Conservation (phyloP, 1,284 basidiomycete genomes). For the Trametes pubescens region DNA sequence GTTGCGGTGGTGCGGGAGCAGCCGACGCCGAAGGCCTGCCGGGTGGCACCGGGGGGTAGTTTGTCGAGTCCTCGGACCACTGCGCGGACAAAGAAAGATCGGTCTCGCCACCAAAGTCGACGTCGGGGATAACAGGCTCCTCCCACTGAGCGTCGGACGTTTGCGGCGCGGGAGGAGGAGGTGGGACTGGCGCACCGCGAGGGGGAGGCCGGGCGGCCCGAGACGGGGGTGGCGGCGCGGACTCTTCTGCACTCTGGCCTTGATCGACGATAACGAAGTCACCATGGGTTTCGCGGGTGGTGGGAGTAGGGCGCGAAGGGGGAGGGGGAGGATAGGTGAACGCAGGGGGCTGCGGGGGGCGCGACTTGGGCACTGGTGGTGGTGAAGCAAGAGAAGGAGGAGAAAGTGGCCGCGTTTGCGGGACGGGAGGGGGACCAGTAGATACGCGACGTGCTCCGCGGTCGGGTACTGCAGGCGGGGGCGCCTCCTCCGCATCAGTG, state of each 20-base stretch:
- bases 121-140: slow-evolving; percentile 38
- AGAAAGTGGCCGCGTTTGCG: slow-evolving; percentile 28
- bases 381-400: slow-evolving; percentile 27
- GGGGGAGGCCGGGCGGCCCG: slow-evolving; percentile 48
- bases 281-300: slow-evolving; percentile 50
- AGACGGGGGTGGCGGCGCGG: slow-evolving; percentile 55
- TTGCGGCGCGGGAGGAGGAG: slow-evolving; percentile 37
- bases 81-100: slow-evolving; percentile 49
- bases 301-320: slow-evolving; percentile 44
- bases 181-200: slow-evolving; percentile 44
- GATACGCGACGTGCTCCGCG: slow-evolving; percentile 44
- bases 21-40: slow-evolving; percentile 20
- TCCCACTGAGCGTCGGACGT: slow-evolving; percentile 36
- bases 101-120: slow-evolving; percentile 49
- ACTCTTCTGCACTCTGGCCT: slow-evolving; percentile 38
- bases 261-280: slow-evolving; percentile 37
- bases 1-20: slow-evolving; percentile 12
- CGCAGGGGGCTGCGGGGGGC: slow-evolving; percentile 27
- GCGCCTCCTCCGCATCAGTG: slow-evolving; percentile 58
- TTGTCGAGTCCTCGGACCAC: slow-evolving; percentile 58
- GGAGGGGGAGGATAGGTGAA: slow-evolving; percentile 36
- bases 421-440: slow-evolving; percentile 34
- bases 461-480: slow-evolving; percentile 54
- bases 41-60: slow-evolving; percentile 41
- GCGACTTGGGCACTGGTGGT: slow-evolving; percentile 26